Percentiles rank a stretch among this genome's conserved stretches.
phyloP scores from a whole-genome alignment of 169 alveolate species.

The Eimeria maxima region DNA sequence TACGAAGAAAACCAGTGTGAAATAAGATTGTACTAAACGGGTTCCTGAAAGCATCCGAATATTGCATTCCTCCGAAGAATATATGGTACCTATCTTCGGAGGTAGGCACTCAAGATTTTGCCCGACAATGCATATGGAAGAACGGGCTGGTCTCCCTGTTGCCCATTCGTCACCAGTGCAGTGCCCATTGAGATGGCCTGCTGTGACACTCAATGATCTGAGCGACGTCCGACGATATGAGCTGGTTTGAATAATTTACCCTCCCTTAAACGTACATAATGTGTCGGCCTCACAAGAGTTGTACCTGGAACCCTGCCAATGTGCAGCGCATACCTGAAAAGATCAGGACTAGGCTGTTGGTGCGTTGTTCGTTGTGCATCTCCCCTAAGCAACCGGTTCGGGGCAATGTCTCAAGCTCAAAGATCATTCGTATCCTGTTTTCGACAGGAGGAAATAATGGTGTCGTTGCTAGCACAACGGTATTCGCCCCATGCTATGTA shows the following conservation, averaged over 20 bases:
- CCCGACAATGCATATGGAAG: not conserved
- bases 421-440: not conserved
- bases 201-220: no score
- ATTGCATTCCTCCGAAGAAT: no score
- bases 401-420: not conserved
- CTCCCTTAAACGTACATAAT: no score
- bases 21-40: no score
- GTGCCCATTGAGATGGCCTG: not conserved
- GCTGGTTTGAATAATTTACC: no score
- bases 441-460: not conserved
- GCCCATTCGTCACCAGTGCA: not conserved
- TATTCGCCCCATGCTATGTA: not conserved
- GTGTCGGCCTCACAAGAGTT: no score
- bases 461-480: not conserved
- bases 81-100: no score
- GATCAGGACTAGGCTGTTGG: no score
- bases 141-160: not conserved
- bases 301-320: not conserved
- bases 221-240: no score
- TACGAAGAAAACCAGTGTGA: no score
- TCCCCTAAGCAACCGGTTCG: not conserved
- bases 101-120: not conserved
- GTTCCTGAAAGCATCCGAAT: not conserved
- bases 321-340: not conserved
- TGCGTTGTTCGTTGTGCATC: not conserved